Conservation (phyloP, 306 rosid genomes). For the Aeschynomene evenia region DNA sequence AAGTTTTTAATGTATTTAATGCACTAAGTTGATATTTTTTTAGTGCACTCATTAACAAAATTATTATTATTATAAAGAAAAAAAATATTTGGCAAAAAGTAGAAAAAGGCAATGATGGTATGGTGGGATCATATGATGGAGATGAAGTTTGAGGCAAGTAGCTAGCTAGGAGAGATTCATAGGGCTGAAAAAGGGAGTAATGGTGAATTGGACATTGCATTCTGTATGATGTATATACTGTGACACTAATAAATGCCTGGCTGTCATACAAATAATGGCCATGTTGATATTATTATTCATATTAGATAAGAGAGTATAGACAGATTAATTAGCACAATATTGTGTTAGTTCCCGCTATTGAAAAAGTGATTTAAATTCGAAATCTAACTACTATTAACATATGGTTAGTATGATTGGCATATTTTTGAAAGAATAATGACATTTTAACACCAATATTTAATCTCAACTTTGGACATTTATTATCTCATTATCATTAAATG, state of each 20-base stretch:
- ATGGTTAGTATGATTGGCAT: too few relatives aligned
- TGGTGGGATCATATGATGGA: conserved; percentile 7
- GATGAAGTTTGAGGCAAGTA: background rate
- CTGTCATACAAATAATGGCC: background rate
- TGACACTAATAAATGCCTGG: background rate
- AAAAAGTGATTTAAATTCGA: background rate
- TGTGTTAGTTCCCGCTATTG: background rate
- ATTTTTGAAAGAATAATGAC: too few relatives aligned
- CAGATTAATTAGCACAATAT: background rate
- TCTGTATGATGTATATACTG: background rate
- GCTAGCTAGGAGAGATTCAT: background rate
- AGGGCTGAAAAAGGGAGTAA: background rate
- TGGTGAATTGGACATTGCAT: background rate
- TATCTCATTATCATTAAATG: too few relatives aligned
- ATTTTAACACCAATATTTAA: too few relatives aligned
- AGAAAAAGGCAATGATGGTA: background rate
- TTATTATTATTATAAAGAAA: too few relatives aligned
- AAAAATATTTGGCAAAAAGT: too few relatives aligned
- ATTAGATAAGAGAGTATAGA: background rate
- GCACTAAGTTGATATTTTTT: too few relatives aligned
- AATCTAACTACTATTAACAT: background rate
- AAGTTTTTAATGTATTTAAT: too few relatives aligned
- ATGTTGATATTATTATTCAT: too few relatives aligned
- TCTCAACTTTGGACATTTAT: too few relatives aligned
- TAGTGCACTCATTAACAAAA: too few relatives aligned